phyloP scores from a whole-genome alignment of 2,329 filamentous ascomycete species.

The Rhynchosporium agropyri region DNA sequence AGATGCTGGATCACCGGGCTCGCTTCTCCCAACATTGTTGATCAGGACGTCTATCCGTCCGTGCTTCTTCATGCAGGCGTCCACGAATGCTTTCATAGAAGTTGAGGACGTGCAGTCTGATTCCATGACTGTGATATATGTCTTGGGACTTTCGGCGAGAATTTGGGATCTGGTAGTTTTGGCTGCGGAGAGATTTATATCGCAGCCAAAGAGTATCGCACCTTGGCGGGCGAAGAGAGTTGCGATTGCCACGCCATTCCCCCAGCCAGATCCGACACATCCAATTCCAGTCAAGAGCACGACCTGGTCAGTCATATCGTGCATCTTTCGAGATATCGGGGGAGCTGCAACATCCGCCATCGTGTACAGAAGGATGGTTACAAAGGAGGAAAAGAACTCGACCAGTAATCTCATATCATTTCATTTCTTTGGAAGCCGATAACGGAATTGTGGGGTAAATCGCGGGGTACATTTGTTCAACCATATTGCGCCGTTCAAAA shows the following conservation, averaged over 20 bases:
- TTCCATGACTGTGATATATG: constrained; percentile 48
- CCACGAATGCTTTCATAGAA: constrained; percentile 56
- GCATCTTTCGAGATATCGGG: constrained; percentile 39
- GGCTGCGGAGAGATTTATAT: constrained; percentile 47
- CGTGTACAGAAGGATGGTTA: neutral
- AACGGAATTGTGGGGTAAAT: constrained; percentile 13
- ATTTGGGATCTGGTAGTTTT: constrained; percentile 47
- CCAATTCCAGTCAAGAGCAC: constrained; percentile 9
- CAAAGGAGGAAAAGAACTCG: neutral
- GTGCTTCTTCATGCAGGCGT: constrained; percentile 54
- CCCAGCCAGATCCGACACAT: constrained; percentile 43
- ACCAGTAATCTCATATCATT: neutral
- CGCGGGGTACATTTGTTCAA: constrained; percentile 3
- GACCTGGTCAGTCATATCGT: constrained; percentile 47
- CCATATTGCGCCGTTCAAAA: neutral
- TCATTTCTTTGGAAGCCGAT: constrained; percentile 4
- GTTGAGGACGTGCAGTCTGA: constrained; percentile 55
- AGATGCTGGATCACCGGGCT: constrained; percentile 53
- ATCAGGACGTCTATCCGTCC: constrained; percentile 62
- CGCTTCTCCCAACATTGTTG: constrained; percentile 62
- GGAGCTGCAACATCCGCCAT: constrained; percentile 32
- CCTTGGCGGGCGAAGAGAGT: constrained; percentile 51
- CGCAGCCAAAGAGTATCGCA: constrained; percentile 54
- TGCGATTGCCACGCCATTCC: constrained; percentile 55
- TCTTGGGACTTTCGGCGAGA: constrained; percentile 41